Evolutionary conservation across 805 yeast species (phyloP).

Genomic region (Yarrowia sp.): DNA sequence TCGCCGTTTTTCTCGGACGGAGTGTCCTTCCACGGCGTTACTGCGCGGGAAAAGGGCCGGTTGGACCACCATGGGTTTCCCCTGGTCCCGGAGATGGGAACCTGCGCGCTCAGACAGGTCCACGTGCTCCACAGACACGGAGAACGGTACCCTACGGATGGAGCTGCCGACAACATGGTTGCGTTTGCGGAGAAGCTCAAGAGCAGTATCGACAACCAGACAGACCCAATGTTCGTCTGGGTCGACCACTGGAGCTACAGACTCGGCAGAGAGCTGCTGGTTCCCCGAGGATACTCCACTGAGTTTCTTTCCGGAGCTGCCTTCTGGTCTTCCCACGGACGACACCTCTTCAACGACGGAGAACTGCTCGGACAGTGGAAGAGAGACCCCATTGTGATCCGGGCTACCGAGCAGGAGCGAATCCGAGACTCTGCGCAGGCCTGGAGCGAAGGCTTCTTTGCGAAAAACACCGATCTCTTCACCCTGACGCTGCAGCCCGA

Average conservation of each 20-base stretch:
- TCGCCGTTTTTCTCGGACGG: slow-evolving; percentile 44
- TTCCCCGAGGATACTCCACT: slow-evolving; percentile 42
- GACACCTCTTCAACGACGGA: slow-evolving; percentile 39
- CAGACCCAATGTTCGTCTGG: slow-evolving; percentile 38
- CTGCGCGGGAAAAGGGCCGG: slow-evolving; percentile 35
- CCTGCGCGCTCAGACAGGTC: slow-evolving; percentile 60
- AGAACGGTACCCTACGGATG: slow-evolving; percentile 63
- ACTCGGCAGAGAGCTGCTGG: slow-evolving; percentile 39
- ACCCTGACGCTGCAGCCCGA: slow-evolving; percentile 40
- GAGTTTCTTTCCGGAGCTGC: slow-evolving; percentile 41
- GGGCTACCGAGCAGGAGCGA: slow-evolving; percentile 44
- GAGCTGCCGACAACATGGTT: slow-evolving; percentile 43
- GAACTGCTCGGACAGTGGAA: slow-evolving; percentile 28
- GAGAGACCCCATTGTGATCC: slow-evolving; percentile 37
- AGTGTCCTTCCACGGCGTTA: slow-evolving; percentile 38
- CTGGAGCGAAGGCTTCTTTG: slow-evolving; percentile 48
- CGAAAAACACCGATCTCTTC: slow-evolving; percentile 39
- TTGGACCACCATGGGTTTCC: slow-evolving; percentile 15
- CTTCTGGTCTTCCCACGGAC: slow-evolving; percentile 46
- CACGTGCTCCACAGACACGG: slow-evolving; percentile 76
- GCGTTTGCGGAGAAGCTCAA: slow-evolving; percentile 39
- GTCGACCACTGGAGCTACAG: slow-evolving; percentile 39
- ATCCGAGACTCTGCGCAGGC: slow-evolving; percentile 44
- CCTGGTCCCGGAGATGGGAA: slow-evolving; percentile 24
- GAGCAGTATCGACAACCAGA: background rate